These are phyloP conservation scores for Penicillium cosmopolitanum DNA, from an alignment of 495 filamentous ascomycete genomes.

Conservation along the genomic window DNA sequence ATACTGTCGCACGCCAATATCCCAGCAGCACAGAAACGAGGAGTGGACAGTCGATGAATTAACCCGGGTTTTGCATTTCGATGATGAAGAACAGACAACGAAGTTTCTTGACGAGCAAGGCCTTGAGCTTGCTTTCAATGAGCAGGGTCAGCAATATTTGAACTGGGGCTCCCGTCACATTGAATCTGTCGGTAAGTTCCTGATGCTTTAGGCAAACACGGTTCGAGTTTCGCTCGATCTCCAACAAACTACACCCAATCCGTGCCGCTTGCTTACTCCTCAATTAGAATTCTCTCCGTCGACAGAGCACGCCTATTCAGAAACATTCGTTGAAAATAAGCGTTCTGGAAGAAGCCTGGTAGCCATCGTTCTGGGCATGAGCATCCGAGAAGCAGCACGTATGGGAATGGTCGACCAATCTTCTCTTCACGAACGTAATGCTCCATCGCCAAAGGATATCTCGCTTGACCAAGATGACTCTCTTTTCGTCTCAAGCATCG, in stretches of 20 bases:
- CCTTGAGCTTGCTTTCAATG: conserved; percentile 60
- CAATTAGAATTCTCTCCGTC: conserved; percentile 44
- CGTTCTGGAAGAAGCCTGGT: conserved; percentile 50
- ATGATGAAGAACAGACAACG: conserved; percentile 69
- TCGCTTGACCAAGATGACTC: conserved; percentile 38
- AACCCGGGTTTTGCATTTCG: conserved; percentile 70
- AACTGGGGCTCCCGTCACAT: conserved; percentile 50
- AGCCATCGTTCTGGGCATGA: conserved; percentile 56
- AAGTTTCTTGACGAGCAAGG: conserved; percentile 72
- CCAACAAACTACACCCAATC: not conserved
- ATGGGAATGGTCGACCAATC: conserved; percentile 50
- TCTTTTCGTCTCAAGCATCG: conserved; percentile 50
- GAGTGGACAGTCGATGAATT: conserved; percentile 75
- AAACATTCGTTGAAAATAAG: conserved; percentile 54
- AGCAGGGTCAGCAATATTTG: conserved; percentile 55
- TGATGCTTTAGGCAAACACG: too few relatives aligned
- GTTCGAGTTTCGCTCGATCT: too few relatives aligned
- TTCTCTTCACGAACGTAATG: conserved; percentile 26
- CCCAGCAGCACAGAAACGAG: conserved; percentile 68
- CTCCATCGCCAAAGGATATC: conserved; percentile 12
- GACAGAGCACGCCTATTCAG: conserved; percentile 55
- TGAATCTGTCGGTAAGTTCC: conserved; percentile 47
- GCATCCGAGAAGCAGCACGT: conserved; percentile 48
- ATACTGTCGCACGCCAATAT: conserved; percentile 57
- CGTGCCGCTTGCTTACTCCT: not conserved